These are phyloP conservation scores for Tuber magnatum DNA, from an alignment of 495 filamentous ascomycete genomes.

Conservation along the genomic window DNA sequence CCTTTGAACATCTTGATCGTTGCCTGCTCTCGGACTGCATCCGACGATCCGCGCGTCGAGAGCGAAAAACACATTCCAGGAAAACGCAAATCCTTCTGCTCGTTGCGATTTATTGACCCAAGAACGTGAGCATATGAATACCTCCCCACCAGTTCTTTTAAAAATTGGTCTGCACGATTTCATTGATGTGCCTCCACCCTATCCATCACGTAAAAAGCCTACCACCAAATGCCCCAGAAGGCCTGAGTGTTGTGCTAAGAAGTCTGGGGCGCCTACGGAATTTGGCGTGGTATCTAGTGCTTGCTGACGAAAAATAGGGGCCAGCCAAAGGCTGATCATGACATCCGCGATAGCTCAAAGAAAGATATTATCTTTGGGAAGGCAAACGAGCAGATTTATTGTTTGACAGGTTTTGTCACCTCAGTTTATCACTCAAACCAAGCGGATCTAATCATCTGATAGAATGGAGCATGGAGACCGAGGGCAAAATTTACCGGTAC, in stretches of 20 bases:
- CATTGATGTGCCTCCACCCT: background rate
- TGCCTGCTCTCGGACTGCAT: slow-evolving; percentile 34
- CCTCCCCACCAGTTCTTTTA: background rate
- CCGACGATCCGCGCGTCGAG: slow-evolving; percentile 27
- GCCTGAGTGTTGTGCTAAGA: background rate
- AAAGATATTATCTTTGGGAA: slow-evolving; percentile 37
- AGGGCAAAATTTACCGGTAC: slow-evolving; percentile 36
- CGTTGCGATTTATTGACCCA: slow-evolving; percentile 37
- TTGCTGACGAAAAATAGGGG: slow-evolving; percentile 21
- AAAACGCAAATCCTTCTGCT: slow-evolving; percentile 33
- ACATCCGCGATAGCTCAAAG: slow-evolving; percentile 34
- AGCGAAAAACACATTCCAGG: slow-evolving; percentile 28
- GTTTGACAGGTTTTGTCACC: slow-evolving; percentile 31
- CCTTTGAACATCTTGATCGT: slow-evolving; percentile 38
- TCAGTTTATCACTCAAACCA: background rate
- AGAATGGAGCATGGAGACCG: slow-evolving; percentile 39
- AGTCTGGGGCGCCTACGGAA: background rate
- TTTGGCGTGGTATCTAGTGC: background rate
- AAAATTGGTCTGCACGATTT: background rate
- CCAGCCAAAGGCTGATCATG: slow-evolving; percentile 25
- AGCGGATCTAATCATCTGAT: slow-evolving; percentile 10
- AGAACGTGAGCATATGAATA: slow-evolving; percentile 30
- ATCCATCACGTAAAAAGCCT: background rate
- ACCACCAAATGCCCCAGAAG: background rate
- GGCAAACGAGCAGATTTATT: slow-evolving; percentile 40